Evolutionary conservation across 129 eudicot genomes (phyloP).

Genomic region (Saussurea involucrata): DNA sequence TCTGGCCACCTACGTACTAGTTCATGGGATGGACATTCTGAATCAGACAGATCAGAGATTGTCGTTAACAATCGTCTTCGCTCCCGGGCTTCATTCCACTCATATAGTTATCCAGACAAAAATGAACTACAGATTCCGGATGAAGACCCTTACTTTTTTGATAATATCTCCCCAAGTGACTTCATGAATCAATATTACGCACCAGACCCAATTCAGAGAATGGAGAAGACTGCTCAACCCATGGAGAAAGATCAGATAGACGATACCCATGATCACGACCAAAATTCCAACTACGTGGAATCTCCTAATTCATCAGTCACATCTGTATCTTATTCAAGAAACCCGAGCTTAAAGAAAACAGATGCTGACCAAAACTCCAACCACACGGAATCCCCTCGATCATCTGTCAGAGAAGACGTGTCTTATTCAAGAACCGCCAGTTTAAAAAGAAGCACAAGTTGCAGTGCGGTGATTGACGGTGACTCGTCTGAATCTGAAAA

Average conservation of each 20-base stretch:
- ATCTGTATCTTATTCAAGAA: constrained; percentile 6
- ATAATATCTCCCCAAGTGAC: constrained; percentile 53
- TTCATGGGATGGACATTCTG: not conserved
- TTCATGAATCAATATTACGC: constrained; percentile 57
- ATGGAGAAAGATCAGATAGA: constrained; percentile 23
- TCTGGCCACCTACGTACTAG: not conserved
- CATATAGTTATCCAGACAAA: constrained; percentile 25
- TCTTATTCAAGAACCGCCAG: constrained; percentile 20
- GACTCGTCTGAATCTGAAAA: constrained; percentile 25
- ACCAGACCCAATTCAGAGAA: constrained; percentile 54
- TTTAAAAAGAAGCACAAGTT: constrained; percentile 45
- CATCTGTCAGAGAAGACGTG: constrained; percentile 23
- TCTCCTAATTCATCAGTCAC: not conserved
- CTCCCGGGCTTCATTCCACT: constrained; percentile 28
- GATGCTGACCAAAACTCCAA: constrained; percentile 22
- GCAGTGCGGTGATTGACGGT: constrained; percentile 30
- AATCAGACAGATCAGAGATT: constrained; percentile 33
- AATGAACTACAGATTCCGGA: constrained; percentile 27
- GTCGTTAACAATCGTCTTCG: constrained; percentile 33
- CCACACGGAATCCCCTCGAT: constrained; percentile 24
- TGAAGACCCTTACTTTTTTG: constrained; percentile 60
- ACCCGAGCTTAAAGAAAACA: constrained; percentile 23
- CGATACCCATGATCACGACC: constrained; percentile 9
- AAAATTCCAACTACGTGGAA: not conserved
- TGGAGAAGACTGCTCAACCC: constrained; percentile 42